These are phyloP conservation scores for Tylopilus vinaceipallidus DNA, from an alignment of 768 basidiomycete species.

Conservation along the genomic window DNA sequence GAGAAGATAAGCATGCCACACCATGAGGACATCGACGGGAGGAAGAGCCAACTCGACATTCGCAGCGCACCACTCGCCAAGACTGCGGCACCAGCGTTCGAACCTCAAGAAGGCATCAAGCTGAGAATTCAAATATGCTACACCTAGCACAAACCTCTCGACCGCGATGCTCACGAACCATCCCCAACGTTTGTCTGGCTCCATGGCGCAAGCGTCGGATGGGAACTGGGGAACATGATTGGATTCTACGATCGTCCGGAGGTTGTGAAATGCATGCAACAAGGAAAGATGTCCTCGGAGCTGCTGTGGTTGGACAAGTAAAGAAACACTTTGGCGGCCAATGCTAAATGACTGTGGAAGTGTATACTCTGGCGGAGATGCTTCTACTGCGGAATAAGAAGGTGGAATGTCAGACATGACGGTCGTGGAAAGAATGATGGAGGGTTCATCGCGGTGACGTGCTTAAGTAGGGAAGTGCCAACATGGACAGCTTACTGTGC, in stretches of 20 bases:
- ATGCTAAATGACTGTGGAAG: slow-evolving; percentile 18
- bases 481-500: too few relatives aligned
- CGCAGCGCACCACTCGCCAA: not conserved
- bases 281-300: slow-evolving; percentile 33
- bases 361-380: slow-evolving; percentile 5
- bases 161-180: slow-evolving; percentile 41
- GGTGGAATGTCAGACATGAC: slow-evolving; percentile 1
- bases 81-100: slow-evolving; percentile 31
- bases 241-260: slow-evolving; percentile 24
- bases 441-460: too few relatives aligned
- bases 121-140: not conserved
- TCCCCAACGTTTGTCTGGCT: slow-evolving; percentile 32
- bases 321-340: not conserved
- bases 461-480: not conserved
- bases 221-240: slow-evolving; percentile 13
- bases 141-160: slow-evolving; percentile 26
- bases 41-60: slow-evolving; percentile 21
- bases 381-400: not conserved
- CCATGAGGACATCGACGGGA: slow-evolving; percentile 40
- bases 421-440: not conserved
- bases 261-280: slow-evolving; percentile 26
- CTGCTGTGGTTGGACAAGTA: slow-evolving; percentile 24
- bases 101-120: slow-evolving; percentile 24
- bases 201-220: slow-evolving; percentile 8
- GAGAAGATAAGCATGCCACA: slow-evolving; percentile 40